Evolutionary conservation across 139 green algal genomes (phyloP).

Genomic region (Chlorella sp.): DNA sequence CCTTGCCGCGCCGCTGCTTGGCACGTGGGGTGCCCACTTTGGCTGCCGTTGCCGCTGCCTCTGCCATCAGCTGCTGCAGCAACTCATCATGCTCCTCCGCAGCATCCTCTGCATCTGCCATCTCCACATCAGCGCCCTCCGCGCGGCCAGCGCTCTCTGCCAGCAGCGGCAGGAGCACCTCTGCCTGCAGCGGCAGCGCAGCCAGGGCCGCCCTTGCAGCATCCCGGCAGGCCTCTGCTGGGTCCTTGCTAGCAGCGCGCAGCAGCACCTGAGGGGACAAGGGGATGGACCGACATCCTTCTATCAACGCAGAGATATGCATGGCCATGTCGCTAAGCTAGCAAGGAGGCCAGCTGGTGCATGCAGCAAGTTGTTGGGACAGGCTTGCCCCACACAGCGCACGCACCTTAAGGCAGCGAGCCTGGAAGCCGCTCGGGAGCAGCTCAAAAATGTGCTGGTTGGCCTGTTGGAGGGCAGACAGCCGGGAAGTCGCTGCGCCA

Average conservation of each 20-base stretch:
- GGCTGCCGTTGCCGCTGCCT: not conserved
- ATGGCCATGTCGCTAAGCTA: too few relatives aligned
- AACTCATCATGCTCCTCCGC: slow-evolving; percentile 4
- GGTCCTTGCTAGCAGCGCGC: slow-evolving; percentile 39
- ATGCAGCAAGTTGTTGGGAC: not conserved
- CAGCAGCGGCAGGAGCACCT: slow-evolving; percentile 45
- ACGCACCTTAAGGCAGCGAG: not conserved
- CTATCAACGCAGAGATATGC: too few relatives aligned
- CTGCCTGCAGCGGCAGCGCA: slow-evolving; percentile 32
- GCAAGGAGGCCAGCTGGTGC: too few relatives aligned
- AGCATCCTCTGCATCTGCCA: not conserved
- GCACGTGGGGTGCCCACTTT: not conserved
- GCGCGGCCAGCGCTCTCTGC: not conserved
- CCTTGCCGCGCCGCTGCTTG: not conserved
- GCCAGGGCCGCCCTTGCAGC: slow-evolving; percentile 53
- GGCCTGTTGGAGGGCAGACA: slow-evolving; percentile 19
- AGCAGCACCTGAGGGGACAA: slow-evolving; percentile 39
- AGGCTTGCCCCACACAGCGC: not conserved
- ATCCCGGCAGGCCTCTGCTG: slow-evolving; percentile 41
- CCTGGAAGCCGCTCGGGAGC: slow-evolving; percentile 18
- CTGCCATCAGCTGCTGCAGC: slow-evolving; percentile 4
- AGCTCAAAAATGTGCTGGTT: not conserved
- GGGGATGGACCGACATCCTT: too few relatives aligned
- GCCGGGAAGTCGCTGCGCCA: not conserved
- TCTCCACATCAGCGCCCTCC: not conserved